Conservation (phyloP, 169 alveolate species). For the Besnoitia besnoiti region DNA sequence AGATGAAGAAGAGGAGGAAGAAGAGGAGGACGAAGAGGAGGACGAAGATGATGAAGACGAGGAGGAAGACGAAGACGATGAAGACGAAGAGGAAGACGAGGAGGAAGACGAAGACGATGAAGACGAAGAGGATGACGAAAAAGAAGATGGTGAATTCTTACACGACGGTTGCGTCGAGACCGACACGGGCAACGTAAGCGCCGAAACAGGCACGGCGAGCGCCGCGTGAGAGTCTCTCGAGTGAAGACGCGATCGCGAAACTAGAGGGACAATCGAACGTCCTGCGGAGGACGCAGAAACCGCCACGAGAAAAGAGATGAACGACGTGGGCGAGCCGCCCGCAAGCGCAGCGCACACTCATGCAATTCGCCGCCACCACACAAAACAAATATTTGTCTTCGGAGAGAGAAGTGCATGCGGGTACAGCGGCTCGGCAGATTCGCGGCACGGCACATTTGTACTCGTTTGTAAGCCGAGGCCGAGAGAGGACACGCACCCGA, state of each 20-base stretch:
- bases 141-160: neutral
- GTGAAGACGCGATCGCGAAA: neutral
- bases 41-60: no score
- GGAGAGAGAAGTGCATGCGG: no score
- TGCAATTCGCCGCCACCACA: no score
- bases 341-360: no score
- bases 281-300: neutral
- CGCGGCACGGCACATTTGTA: neutral
- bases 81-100: neutral
- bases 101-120: neutral
- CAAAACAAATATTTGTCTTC: no score
- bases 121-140: neutral
- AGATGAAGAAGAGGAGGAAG: neutral
- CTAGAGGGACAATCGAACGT: constrained; percentile 10
- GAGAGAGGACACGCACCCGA: no score
- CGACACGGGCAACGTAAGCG: no score
- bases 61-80: neutral
- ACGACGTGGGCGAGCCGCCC: no score
- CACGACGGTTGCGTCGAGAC: neutral
- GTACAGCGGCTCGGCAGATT: neutral
- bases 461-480: no score
- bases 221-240: neutral
- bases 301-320: neutral
- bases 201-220: neutral
- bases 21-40: no score